Evolutionary conservation across 495 filamentous ascomycete genomes (phyloP).

Genomic region (Cercophora newfieldiana): DNA sequence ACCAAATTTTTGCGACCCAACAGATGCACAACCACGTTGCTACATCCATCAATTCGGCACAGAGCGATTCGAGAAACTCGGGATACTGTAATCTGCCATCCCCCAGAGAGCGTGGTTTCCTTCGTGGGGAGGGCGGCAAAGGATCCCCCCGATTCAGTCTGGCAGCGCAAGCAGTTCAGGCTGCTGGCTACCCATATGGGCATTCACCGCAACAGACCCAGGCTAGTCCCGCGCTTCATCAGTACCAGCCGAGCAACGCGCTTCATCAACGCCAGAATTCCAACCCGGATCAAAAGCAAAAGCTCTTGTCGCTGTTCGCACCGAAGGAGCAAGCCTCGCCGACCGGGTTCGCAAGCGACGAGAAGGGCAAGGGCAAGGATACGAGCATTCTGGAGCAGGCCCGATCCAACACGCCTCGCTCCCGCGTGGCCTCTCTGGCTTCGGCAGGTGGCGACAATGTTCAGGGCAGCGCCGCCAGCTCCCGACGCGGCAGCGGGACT

Average conservation of each 20-base stretch:
- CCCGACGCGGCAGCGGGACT: constrained; percentile 48
- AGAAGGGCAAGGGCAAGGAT: constrained; percentile 46
- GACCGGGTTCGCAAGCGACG: constrained; percentile 40
- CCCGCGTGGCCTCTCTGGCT: constrained; percentile 43
- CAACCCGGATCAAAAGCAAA: constrained; percentile 63
- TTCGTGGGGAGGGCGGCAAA: constrained; percentile 21
- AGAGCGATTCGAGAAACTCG: constrained; percentile 17
- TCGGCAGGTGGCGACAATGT: constrained; percentile 25
- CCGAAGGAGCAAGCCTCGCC: constrained; percentile 48
- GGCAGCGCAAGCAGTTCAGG: constrained; percentile 21
- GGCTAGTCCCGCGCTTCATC: constrained; percentile 19
- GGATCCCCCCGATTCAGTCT: constrained; percentile 22
- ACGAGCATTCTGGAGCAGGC: constrained; percentile 35
- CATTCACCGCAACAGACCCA: constrained; percentile 16
- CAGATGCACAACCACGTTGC: constrained; percentile 25
- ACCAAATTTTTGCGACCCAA: constrained; percentile 8
- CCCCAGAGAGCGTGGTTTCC: constrained; percentile 23
- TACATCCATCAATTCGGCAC: background rate
- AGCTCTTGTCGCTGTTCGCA: constrained; percentile 69
- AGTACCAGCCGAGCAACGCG: constrained; percentile 13
- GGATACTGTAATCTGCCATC: constrained; percentile 23
- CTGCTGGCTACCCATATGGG: constrained; percentile 26
- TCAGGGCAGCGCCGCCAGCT: constrained; percentile 30
- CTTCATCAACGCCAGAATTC: constrained; percentile 32
- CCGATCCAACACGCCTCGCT: constrained; percentile 40